A percentile compares a stretch with the other conserved stretches of the same genome.
Evolutionary conservation across 163 green algal genomes (phyloP).

Genomic region (Scenedesmus sp.): DNA sequence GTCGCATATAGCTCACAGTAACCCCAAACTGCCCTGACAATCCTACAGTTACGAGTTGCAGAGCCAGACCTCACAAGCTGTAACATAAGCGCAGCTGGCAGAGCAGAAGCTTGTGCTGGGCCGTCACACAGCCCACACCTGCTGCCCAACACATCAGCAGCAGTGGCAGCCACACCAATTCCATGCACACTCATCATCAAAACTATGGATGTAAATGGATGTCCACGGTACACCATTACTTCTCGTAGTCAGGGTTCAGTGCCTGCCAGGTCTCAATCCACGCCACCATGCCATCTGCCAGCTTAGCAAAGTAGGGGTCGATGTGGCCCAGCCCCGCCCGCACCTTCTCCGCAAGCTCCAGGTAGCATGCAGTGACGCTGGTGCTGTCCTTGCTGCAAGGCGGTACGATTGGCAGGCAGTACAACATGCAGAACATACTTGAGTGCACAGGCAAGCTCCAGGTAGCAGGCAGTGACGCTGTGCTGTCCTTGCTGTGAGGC

Average conservation of each 20-base stretch:
- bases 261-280: slow-evolving; percentile 91
- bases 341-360: slow-evolving; percentile 89
- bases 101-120: too few species aligned
- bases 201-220: too few species aligned
- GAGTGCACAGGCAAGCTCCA: slow-evolving; percentile 77
- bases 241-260: slow-evolving; percentile 57
- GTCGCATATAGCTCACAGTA: too few species aligned
- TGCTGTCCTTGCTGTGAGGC: too few species aligned
- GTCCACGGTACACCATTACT: background rate
- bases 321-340: slow-evolving; percentile 83
- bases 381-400: slow-evolving; percentile 64
- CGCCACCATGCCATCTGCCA: slow-evolving; percentile 92
- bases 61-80: too few species aligned
- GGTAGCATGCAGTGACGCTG: slow-evolving; percentile 80
- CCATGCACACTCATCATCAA: too few species aligned
- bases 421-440: background rate
- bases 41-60: too few species aligned
- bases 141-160: too few species aligned
- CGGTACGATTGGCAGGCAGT: background rate
- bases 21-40: too few species aligned
- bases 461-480: slow-evolving; percentile 78
- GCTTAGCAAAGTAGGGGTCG: slow-evolving; percentile 96
- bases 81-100: too few species aligned
- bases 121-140: too few species aligned
- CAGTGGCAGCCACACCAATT: too few species aligned